Evolutionary conservation across 345 rosid genomes (phyloP), one percentile per base, ranked within the genome.

Genomic region (Lumnitzera littorea): DNA sequence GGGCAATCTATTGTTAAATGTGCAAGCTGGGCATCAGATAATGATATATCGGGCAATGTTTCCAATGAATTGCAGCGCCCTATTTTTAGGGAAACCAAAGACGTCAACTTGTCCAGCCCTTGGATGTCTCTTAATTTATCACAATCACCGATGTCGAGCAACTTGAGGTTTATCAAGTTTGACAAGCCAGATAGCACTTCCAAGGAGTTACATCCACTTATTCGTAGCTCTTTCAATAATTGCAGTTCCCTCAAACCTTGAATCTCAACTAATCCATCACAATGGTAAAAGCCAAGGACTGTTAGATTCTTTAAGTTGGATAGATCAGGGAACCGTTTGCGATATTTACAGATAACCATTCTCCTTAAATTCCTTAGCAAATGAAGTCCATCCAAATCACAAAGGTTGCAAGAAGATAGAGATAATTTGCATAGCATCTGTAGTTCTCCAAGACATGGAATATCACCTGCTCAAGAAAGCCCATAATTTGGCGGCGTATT

Each of bases 281-380:
- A 60, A 14, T n/a, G 9, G 13, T 8, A 17, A 14, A 31, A 23
- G n/a, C 17, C 11, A 51, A 60, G 29, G 5, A 15, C 36, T 27
- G 24, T 60, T 13, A 60, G 63, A 13, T 49, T 60, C 27, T 48
- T 25, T 49, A 60, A 27, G 13, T 53, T 48, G 16, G 54, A 60
- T 43, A 49, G 63, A 60, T 60, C 24, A 10, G 25, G 25, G 12
- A 49, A 25, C 8, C 17, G 16, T 25, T 16, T 15, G 13, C 11
- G 55, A 12, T 20, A 53, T 24, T 16, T 13, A 3, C 24, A 24
- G 13, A 53, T 53, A 10, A n/a, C 3, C 55, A 53, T 16, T 12
- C 10, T 9, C 55, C 24, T 17, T 16, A 53, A 25, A 12, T n/a
- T 20, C 3, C 25, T 25, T 24, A 53, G 16, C 12, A 9, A 8